Evolutionary conservation across 306 rosid species (phyloP), one percentile per base, ranked within the genome.

Genomic region (Fagus crenata): DNA sequence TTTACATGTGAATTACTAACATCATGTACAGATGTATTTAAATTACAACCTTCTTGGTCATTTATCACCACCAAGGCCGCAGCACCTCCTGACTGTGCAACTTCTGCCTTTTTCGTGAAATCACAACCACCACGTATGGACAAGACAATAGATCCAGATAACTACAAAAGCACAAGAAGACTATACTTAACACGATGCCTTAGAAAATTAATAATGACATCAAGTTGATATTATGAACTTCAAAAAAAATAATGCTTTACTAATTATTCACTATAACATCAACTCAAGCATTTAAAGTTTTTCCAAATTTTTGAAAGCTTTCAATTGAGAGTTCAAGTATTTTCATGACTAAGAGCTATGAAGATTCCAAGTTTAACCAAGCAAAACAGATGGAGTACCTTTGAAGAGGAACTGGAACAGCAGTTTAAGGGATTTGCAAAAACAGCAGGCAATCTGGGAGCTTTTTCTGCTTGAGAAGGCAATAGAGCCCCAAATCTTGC

Each of bases 81-180:
- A 77, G 98, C 99, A 73, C 98, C 97, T 74, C 77, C 90, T 1
- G 88, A 82, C 78, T 91, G 87, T 60, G 93, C 97, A 39, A 81
- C 41, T 69, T 71, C 65, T 36, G 97, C 99, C 85, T 96, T 96
- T 40, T 49, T 53, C 8, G 91, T 71, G 86, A 88, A 96, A 86
- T 96, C 99, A 77, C 99, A 96, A 36, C 36, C 87, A 74, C 99
- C 99, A 31, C 99, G 98, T 12, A 7, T 53, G 13, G 93, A 80
- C 80, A 96, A 55, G 86, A 86, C 90, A 85, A 87, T 78, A 60
- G 92, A 84, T 33, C 97, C 91, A 74, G 90, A 86, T 84, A 92
- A 73, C 98, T 96, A 83, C 78, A 83, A 53, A n/a, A 33, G 55
- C 70, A 75, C 70, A 31, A 74, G 32, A 9, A 14, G 49, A 51